Percentiles rank a stretch among this genome's conserved stretches.
These are phyloP conservation scores for Teratosphaeria nubilosa DNA, from an alignment of 2,329 filamentous ascomycete genomes.

Conservation along the genomic window DNA sequence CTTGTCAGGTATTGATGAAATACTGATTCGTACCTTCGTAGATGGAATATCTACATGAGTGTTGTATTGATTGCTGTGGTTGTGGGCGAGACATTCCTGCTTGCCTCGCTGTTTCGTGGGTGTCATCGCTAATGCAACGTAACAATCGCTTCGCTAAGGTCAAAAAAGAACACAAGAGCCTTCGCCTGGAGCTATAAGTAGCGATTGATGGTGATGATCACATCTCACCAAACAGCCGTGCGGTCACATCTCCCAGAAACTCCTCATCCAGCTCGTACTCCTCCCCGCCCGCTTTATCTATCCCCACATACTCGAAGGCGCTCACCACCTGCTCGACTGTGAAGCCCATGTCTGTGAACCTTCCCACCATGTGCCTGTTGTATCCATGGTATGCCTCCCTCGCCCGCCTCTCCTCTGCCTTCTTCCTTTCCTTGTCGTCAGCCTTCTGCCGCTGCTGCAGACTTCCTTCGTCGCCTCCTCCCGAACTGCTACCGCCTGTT, in stretches of 20 bases:
- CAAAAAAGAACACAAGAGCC: neutral
- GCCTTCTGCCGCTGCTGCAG: conserved; percentile 44
- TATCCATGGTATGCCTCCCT: conserved; percentile 67
- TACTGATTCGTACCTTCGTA: too few relatives aligned
- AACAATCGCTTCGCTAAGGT: neutral
- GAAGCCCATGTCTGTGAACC: conserved; percentile 87
- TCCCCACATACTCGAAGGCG: conserved; percentile 71
- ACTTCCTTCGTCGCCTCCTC: conserved; percentile 1
- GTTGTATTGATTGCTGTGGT: neutral
- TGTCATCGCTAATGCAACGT: neutral
- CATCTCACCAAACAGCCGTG: conserved; percentile 68
- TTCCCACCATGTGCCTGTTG: conserved; percentile 69
- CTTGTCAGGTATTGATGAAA: neutral
- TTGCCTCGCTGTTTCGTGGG: neutral
- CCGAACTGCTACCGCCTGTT: conserved; percentile 29
- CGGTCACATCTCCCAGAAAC: conserved; percentile 83
- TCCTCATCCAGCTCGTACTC: conserved; percentile 84
- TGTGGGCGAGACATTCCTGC: neutral
- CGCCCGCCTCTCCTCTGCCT: conserved; percentile 41
- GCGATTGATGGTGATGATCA: neutral
- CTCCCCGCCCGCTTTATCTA: conserved; percentile 65
- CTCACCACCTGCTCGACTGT: conserved; percentile 76
- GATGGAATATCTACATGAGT: too few relatives aligned
- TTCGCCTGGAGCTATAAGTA: neutral
- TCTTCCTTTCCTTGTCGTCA: conserved; percentile 44